These are phyloP conservation scores for Calonectria multiphialidica DNA, from an alignment of 2,329 filamentous ascomycete species.

Conservation along the genomic window DNA sequence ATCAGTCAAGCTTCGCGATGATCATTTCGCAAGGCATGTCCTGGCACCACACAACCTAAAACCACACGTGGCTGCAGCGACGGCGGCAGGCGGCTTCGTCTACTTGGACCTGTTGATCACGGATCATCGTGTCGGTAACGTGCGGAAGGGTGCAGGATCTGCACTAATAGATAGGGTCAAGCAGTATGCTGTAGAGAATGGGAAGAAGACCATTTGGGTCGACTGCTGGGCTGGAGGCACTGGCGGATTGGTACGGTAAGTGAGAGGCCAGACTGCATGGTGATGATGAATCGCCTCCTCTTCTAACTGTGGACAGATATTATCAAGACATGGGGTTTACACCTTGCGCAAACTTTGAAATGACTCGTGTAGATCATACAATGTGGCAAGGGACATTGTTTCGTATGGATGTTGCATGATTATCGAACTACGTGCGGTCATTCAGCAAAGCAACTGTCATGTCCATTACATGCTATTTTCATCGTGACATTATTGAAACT, in stretches of 20 bases:
- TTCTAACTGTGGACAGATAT: constrained; percentile 34
- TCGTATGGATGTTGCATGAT: constrained; percentile 30
- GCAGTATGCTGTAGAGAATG: constrained; percentile 29
- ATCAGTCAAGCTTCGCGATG: constrained; percentile 26
- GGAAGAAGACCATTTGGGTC: constrained; percentile 38
- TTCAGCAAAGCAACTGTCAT: not conserved
- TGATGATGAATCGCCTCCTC: not conserved
- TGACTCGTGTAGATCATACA: not conserved
- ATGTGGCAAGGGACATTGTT: constrained; percentile 35
- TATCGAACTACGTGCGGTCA: not conserved
- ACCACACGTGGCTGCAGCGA: constrained; percentile 24
- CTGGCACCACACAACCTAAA: constrained; percentile 22
- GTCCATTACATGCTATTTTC: constrained; percentile 19
- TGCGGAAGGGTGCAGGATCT: constrained; percentile 30
- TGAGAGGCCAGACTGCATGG: not conserved
- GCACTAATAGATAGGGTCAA: constrained; percentile 32
- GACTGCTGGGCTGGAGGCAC: constrained; percentile 44
- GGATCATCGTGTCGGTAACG: constrained; percentile 25
- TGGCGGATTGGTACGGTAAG: constrained; percentile 36
- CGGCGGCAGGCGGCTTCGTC: constrained; percentile 28
- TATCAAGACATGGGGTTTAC: constrained; percentile 34
- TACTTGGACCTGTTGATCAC: constrained; percentile 31
- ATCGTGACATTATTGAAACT: not conserved
- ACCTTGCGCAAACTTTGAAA: constrained; percentile 26
- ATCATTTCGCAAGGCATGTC: constrained; percentile 27